phyloP scores from a whole-genome alignment of 2,329 filamentous ascomycete genomes.

The Exserohilum rostratum region DNA sequence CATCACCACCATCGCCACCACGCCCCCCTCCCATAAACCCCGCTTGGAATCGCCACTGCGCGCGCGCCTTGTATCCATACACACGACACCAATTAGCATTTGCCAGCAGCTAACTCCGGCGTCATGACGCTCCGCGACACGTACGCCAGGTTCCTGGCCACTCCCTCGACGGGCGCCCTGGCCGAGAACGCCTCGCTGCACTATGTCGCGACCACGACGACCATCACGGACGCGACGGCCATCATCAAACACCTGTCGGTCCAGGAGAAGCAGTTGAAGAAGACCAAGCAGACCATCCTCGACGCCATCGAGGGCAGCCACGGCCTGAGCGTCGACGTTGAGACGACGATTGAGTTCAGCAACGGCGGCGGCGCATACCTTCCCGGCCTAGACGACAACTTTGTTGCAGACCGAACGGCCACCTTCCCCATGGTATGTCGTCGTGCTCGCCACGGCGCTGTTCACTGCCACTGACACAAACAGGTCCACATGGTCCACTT shows the following conservation, averaged over 20 bases:
- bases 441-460: background rate
- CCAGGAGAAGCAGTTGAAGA: slow-evolving; percentile 76
- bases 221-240: slow-evolving; percentile 70
- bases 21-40: slow-evolving; percentile 7
- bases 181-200: slow-evolving; percentile 60
- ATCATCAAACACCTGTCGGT: slow-evolving; percentile 82
- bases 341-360: slow-evolving; percentile 82
- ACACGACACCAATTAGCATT: slow-evolving; percentile 17
- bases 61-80: slow-evolving; percentile 14
- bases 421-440: slow-evolving; percentile 74
- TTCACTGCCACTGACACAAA: slow-evolving; percentile 16
- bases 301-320: slow-evolving; percentile 73
- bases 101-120: slow-evolving; percentile 10
- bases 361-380: slow-evolving; percentile 84
- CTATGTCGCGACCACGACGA: slow-evolving; percentile 88
- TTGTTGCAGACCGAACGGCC: slow-evolving; percentile 81
- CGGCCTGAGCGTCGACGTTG: slow-evolving; percentile 76
- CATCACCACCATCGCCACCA: background rate
- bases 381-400: slow-evolving; percentile 91
- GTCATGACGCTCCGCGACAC: slow-evolving; percentile 45
- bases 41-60: slow-evolving; percentile 13
- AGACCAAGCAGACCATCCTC: slow-evolving; percentile 80
- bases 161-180: slow-evolving; percentile 51
- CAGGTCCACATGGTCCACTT: slow-evolving; percentile 82
- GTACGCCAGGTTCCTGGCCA: slow-evolving; percentile 55